Percentiles rank a stretch among this genome's conserved stretches.
These are phyloP conservation scores for Tricholoma sp. DNA, from an alignment of 768 basidiomycete genomes.

Conservation along the genomic window DNA sequence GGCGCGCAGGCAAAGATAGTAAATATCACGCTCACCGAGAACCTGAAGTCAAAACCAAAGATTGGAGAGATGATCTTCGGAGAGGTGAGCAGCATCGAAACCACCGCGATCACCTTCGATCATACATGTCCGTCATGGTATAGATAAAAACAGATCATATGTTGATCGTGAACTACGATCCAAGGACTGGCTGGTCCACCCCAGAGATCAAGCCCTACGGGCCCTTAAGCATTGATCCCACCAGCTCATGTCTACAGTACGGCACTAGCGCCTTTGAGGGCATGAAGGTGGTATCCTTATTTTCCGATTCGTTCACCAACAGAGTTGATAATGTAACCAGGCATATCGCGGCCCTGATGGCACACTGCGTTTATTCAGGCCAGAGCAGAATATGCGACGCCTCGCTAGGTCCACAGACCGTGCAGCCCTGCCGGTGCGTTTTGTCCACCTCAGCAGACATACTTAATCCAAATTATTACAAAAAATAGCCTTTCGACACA, in stretches of 20 bases:
- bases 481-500: conserved; percentile 70
- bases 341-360: conserved; percentile 71
- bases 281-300: conserved; percentile 56
- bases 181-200: conserved; percentile 58
- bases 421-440: conserved; percentile 66
- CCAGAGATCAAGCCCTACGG: conserved; percentile 76
- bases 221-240: conserved; percentile 64
- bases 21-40: conserved; percentile 37
- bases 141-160: conserved; percentile 77
- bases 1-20: conserved; percentile 58
- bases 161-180: conserved; percentile 60
- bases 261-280: conserved; percentile 85
- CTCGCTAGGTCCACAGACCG: conserved; percentile 65
- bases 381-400: conserved; percentile 81
- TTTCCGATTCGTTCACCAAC: not conserved
- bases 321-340: conserved; percentile 25
- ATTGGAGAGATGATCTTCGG: conserved; percentile 52
- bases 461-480: not conserved
- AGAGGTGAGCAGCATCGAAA: no score
- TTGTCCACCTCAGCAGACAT: not conserved
- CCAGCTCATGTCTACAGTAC: conserved; percentile 80
- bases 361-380: conserved; percentile 72
- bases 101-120: no score
- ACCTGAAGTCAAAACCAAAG: conserved; percentile 46
- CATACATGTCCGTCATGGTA: no score